phyloP scores from a whole-genome alignment of 1,139 yeast species.

The Kodamaea anthophila region DNA sequence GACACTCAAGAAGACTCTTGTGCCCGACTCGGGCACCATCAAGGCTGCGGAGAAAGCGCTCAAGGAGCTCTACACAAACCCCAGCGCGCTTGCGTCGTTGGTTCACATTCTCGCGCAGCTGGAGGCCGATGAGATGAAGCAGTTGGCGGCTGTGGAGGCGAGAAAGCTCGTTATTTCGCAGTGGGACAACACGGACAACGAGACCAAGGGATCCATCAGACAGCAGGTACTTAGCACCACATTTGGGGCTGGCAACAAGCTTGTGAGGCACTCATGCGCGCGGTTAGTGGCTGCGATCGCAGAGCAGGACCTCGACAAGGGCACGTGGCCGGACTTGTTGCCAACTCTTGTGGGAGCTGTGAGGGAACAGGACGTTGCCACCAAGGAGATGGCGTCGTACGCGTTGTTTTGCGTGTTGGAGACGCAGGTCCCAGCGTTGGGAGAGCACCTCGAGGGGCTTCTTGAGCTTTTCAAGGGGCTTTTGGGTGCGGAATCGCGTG shows the following conservation, averaged over 20 bases:
- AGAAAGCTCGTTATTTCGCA: constrained; percentile 70
- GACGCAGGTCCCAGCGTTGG: constrained; percentile 59
- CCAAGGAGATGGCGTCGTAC: constrained; percentile 82
- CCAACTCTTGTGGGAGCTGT: constrained; percentile 68
- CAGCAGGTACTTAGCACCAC: constrained; percentile 63
- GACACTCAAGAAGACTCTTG: constrained; percentile 68
- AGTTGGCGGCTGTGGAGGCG: constrained; percentile 92
- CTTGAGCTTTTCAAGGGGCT: constrained; percentile 63
- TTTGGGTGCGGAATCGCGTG: constrained; percentile 64
- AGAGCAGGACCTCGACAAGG: constrained; percentile 57
- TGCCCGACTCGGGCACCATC: constrained; percentile 71
- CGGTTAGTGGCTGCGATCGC: constrained; percentile 88
- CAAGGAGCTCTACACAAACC: constrained; percentile 67
- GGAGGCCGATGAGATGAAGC: constrained; percentile 57
- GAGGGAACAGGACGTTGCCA: constrained; percentile 46
- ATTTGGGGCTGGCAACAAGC: constrained; percentile 49
- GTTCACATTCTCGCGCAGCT: constrained; percentile 73
- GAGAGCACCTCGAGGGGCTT: constrained; percentile 59
- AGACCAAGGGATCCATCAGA: constrained; percentile 56
- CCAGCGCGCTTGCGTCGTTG: constrained; percentile 73
- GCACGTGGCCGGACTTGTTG: constrained; percentile 74
- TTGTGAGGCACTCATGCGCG: constrained; percentile 83
- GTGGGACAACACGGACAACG: constrained; percentile 60
- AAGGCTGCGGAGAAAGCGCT: constrained; percentile 77
- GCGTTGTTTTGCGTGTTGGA: constrained; percentile 75